Base-by-base conservation (phyloP, 2,329 filamentous ascomycete species). In the Tolypocladium inflatum region DNA sequence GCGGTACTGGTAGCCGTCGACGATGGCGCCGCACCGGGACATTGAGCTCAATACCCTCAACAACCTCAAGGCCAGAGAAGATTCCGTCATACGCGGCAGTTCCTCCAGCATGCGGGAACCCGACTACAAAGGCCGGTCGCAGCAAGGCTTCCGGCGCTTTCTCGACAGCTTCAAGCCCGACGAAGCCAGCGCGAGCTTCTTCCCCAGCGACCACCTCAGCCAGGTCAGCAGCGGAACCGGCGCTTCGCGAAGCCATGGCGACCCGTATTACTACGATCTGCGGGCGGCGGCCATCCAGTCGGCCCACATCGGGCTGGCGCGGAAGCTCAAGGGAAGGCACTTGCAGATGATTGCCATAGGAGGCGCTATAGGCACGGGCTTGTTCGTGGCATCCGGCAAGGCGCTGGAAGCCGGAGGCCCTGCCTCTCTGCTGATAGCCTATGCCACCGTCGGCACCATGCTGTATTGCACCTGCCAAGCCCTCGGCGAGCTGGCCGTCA, bases 301-400 rank as follows among this genome's bases (percentile, higher is more conserved):
- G 1, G 88, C 90, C 4, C 81, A 86, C 62, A 87, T 89, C 50
- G 85, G 88, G 9, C 78, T 97, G 55, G 84, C 88, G 55, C 81
- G 91, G 67, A 87, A 85, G 70, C 75, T 96, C 64, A 94, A 94
- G 74, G 85, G 86, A 23, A 81, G 91, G 54, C 93, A 97, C 76
- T 70, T 97, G 69, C 92, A 97, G 76, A 97, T 97, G 93, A 97
- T 97, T 78, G 93, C 93, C 13, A 96, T 97, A 64, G 91, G 91
- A 65, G 92, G 92, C 51, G 93, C 89, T 11, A 96, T 96, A 66
- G 89, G 89, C 83, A 92, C 89, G 33, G 91, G 92, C 62, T 78
- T 97, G 2, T 96, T 96, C 70, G 90, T 97, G 43, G 88, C 90
- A 23, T 93, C 90, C 0, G 90, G 89, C 55, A 79, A 77, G 60